A percentile compares a stretch with the other conserved stretches of the same genome.
Conservation (phyloP, 1,284 basidiomycete species). For the Ganoderma meredithae region DNA sequence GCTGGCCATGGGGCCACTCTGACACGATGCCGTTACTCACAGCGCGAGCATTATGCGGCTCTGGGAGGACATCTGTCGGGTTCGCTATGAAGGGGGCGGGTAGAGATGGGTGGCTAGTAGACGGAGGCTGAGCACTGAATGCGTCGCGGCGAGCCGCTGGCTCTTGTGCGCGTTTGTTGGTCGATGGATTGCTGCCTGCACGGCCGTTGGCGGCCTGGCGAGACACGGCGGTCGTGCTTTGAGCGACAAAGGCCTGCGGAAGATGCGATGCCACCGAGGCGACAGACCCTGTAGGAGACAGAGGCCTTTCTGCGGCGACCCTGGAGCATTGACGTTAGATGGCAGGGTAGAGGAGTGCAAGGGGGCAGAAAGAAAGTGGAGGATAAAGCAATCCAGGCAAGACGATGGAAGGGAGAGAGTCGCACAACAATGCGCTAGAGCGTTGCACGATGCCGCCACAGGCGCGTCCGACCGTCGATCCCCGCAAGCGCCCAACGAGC, state of each 20-base stretch:
- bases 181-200: slow-evolving; percentile 35
- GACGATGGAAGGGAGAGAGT: too few species aligned
- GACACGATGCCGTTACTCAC: slow-evolving; percentile 31
- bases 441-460: not conserved
- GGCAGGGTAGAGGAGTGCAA: not conserved
- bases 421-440: not conserved
- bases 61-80: slow-evolving; percentile 26
- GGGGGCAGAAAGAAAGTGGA: too few species aligned
- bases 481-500: slow-evolving; percentile 2
- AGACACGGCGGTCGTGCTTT: slow-evolving; percentile 20
- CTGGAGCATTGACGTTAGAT: not conserved
- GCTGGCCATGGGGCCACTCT: slow-evolving; percentile 58
- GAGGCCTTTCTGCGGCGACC: slow-evolving; percentile 62
- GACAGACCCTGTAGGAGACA: slow-evolving; percentile 76
- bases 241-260: slow-evolving; percentile 29
- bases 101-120: slow-evolving; percentile 52
- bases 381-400: not conserved
- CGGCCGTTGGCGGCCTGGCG: slow-evolving; percentile 35
- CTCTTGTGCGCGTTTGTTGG: slow-evolving; percentile 36
- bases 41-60: slow-evolving; percentile 23
- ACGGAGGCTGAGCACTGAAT: slow-evolving; percentile 47
- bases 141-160: slow-evolving; percentile 42
- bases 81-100: slow-evolving; percentile 45
- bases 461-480: slow-evolving; percentile 4
- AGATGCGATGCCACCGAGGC: slow-evolving; percentile 70